These are phyloP conservation scores for Nakazawaea pomicola DNA, from an alignment of 805 yeast species.

Conservation along the genomic window DNA sequence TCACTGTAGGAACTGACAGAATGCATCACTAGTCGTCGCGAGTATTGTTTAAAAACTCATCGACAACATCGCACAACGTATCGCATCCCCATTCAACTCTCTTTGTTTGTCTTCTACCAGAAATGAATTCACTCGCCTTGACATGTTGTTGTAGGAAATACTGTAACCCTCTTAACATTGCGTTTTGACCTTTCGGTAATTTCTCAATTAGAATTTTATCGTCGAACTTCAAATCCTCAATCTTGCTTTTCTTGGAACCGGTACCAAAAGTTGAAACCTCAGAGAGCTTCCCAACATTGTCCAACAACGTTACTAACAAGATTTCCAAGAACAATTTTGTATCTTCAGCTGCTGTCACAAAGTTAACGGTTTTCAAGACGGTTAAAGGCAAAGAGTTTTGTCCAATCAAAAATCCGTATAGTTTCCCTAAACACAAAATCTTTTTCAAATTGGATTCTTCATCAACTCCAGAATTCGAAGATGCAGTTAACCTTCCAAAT, in stretches of 20 bases:
- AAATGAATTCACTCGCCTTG: constrained; percentile 38
- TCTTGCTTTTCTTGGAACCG: constrained; percentile 28
- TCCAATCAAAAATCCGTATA: constrained; percentile 72
- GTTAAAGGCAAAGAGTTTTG: constrained; percentile 74
- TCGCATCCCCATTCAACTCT: constrained; percentile 68
- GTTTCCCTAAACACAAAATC: constrained; percentile 68
- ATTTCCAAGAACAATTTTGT: constrained; percentile 69
- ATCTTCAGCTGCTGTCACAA: constrained; percentile 59
- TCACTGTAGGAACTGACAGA: too few species aligned
- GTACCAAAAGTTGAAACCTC: constrained; percentile 43
- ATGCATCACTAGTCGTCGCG: neutral
- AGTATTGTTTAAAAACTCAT: constrained; percentile 30
- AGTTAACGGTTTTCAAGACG: constrained; percentile 66
- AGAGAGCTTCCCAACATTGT: constrained; percentile 58
- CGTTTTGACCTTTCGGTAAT: constrained; percentile 46
- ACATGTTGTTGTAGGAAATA: constrained; percentile 50
- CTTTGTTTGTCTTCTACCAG: constrained; percentile 47
- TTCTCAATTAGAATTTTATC: constrained; percentile 28
- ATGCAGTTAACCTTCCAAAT: constrained; percentile 10
- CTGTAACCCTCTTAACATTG: constrained; percentile 62
- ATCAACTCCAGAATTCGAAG: constrained; percentile 31
- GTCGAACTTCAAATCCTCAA: constrained; percentile 27
- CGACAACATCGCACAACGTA: constrained; percentile 47
- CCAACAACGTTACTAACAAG: constrained; percentile 61
- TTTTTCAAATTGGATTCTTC: constrained; percentile 56